Percentiles rank a stretch among this genome's conserved stretches.
These are phyloP conservation scores for Pichia sp. DNA, from an alignment of 1,139 yeast species.

Conservation along the genomic window DNA sequence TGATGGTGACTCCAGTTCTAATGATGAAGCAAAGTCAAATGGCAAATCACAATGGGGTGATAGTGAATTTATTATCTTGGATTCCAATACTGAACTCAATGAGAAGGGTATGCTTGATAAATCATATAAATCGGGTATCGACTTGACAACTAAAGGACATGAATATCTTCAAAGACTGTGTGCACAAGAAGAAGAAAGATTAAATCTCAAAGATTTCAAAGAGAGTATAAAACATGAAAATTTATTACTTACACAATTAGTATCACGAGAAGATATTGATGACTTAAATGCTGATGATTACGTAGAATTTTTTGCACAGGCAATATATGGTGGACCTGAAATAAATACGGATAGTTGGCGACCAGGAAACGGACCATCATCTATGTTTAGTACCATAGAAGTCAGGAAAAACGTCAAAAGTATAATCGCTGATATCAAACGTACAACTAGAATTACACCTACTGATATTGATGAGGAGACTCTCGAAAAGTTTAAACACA, in stretches of 20 bases:
- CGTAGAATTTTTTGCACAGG: slow-evolving; percentile 4
- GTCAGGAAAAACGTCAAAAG: background rate
- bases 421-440: no score
- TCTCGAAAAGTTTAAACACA: slow-evolving; percentile 1
- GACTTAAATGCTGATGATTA: slow-evolving; percentile 17
- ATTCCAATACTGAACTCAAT: slow-evolving; percentile 1
- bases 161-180: slow-evolving; percentile 13
- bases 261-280: slow-evolving; percentile 18
- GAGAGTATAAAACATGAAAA: slow-evolving; percentile 31
- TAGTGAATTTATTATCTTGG: slow-evolving; percentile 11
- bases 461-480: background rate
- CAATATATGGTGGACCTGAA: slow-evolving; percentile 2
- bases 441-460: no score
- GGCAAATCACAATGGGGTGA: slow-evolving; percentile 4
- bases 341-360: slow-evolving; percentile 3
- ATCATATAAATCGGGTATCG: slow-evolving; percentile 5
- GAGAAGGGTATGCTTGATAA: background rate
- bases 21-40: background rate
- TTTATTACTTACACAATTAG: slow-evolving; percentile 25
- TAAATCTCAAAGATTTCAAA: slow-evolving; percentile 27
- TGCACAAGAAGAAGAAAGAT: slow-evolving; percentile 17
- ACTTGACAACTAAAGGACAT: slow-evolving; percentile 15
- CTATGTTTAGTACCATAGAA: background rate
- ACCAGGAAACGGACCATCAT: slow-evolving; percentile 7
- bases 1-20: background rate